phyloP scores from a whole-genome alignment of 1,284 basidiomycete species.

The Testicularia cyperi region DNA sequence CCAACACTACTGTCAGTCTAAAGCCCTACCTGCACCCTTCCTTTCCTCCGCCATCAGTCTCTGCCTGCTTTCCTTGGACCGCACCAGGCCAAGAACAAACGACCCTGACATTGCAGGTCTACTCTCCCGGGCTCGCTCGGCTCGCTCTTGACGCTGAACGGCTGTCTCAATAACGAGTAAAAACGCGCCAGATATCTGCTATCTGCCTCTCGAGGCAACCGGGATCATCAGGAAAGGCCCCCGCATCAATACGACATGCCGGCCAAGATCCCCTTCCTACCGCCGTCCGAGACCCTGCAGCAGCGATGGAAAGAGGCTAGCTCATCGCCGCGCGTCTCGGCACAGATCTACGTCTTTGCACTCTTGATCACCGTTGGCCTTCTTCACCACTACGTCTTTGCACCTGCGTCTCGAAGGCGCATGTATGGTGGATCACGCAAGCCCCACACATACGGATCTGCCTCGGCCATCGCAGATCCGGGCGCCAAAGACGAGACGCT shows the following conservation, averaged over 20 bases:
- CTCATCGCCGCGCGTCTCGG: slow-evolving; percentile 8
- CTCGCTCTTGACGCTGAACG: no score
- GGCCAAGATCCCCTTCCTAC: slow-evolving; percentile 27
- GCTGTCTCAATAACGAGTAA: no score
- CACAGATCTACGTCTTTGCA: slow-evolving; percentile 29
- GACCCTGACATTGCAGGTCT: no score
- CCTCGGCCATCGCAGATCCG: background rate
- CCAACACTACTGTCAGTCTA: no score
- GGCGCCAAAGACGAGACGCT: slow-evolving; percentile 38
- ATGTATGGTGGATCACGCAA: background rate
- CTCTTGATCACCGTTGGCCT: slow-evolving; percentile 21
- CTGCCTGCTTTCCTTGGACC: no score
- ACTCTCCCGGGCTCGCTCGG: no score
- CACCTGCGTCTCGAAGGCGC: background rate
- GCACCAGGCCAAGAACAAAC: no score
- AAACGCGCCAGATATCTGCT: no score
- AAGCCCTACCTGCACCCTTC: no score
- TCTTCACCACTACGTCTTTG: slow-evolving; percentile 11
- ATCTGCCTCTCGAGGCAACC: no score
- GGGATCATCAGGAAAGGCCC: no score
- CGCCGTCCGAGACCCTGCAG: slow-evolving; percentile 20
- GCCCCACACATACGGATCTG: slow-evolving; percentile 1
- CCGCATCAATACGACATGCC: slow-evolving; percentile 11
- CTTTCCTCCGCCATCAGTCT: no score
- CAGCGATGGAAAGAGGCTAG: slow-evolving; percentile 13